Evolutionary conservation across 2,329 filamentous ascomycete genomes (phyloP), one percentile per base, ranked within the genome.

Genomic region (Grosmannia serpens): DNA sequence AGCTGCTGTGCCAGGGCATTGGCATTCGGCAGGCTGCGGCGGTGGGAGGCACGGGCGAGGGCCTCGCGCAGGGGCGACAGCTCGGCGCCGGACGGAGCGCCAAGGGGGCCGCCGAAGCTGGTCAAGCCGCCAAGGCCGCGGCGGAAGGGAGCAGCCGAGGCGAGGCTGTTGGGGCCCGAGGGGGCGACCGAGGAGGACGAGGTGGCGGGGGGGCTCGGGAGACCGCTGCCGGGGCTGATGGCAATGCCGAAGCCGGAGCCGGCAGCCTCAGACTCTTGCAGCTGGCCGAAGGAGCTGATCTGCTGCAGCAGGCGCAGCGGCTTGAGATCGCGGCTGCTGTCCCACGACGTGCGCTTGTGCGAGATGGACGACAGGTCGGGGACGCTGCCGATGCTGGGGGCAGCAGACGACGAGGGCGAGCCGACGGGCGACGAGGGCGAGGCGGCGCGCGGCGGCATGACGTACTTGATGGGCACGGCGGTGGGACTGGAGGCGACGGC

Each of bases 251-350:
- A 53, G 13, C 52, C 33, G 22, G 11, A 7, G 33, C 20, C 13
- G 38, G 13, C 9, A 51, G 27, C 44, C 27, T 52, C 29, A 22
- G 22, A 38, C 26, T 38, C 29, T 46, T 53, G 64, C 7, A 70
- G 66, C 50, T 65, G 62, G 17, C 63, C 62, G 24, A 54, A 60
- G 4, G 66, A 62, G 10, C 76, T 73, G 4, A 74, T 75, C 62
- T 74, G 84, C 69, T 95, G 88, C 8, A 95, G 82, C 26, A 96
- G 83, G 70, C 88, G 92, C 10, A 96, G 74, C 0, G 91, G 91
- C 64, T 88, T 85, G 66, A 91, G 86, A 67, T 94, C 89, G 58
- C 81, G 81, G 22, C 78, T 79, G 62, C 73, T 81, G 51, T 84
- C 82, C 82, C 82, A 85, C 0, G 81, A 85, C 49, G 71, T 67